phyloP scores from a whole-genome alignment of 2,329 filamentous ascomycete species.

The Fusarium proliferatum region DNA sequence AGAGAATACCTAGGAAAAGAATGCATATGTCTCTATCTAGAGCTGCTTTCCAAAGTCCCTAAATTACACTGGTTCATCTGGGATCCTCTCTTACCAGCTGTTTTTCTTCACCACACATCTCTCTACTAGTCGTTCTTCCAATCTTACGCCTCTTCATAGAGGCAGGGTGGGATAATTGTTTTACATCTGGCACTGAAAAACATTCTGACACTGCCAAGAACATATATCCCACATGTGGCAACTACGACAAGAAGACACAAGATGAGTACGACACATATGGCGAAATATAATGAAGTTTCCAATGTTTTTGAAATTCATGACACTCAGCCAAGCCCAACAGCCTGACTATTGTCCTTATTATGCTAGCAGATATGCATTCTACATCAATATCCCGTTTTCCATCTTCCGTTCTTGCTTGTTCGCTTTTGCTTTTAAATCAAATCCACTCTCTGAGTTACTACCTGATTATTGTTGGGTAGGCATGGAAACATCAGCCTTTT shows the following conservation, averaged over 20 bases:
- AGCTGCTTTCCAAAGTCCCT: not conserved
- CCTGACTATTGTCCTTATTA: not conserved
- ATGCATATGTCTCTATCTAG: too few relatives aligned
- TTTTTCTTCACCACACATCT: not conserved
- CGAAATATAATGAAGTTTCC: not conserved
- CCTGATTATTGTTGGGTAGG: constrained; percentile 63
- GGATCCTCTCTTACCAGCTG: not conserved
- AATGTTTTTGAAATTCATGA: constrained; percentile 27
- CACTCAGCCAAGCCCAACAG: constrained; percentile 4
- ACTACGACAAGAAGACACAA: not conserved
- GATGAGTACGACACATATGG: not conserved
- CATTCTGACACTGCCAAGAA: not conserved
- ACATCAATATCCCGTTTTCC: constrained; percentile 2
- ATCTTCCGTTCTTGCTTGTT: constrained; percentile 6
- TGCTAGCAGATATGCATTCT: constrained; percentile 25
- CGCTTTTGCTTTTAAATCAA: not conserved
- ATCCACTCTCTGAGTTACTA: not conserved
- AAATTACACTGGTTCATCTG: not conserved
- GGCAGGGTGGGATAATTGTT: not conserved
- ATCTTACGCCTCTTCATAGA: not conserved
- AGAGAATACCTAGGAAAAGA: too few relatives aligned
- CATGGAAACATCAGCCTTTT: constrained; percentile 90
- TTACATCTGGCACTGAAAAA: not conserved
- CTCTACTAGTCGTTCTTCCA: not conserved
- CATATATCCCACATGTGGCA: not conserved